phyloP scores from a whole-genome alignment of 2,329 filamentous ascomycete genomes.

The Periglandula ipomoeae region DNA sequence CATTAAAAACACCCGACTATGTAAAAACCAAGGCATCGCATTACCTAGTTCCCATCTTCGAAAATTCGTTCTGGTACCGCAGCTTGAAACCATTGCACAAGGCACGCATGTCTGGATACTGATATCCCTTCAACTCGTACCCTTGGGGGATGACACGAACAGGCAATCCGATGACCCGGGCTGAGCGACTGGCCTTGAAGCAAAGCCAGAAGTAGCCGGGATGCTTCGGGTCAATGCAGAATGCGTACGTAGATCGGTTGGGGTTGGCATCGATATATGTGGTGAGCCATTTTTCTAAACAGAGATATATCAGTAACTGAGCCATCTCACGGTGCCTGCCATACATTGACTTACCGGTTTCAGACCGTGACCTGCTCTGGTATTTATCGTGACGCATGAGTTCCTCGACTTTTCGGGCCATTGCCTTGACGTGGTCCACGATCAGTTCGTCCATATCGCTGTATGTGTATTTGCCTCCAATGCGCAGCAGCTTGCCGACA shows the following conservation, averaged over 20 bases:
- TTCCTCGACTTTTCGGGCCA: conserved; percentile 96
- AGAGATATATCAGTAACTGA: conserved; percentile 14
- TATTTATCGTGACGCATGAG: conserved; percentile 93
- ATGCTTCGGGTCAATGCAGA: conserved; percentile 87
- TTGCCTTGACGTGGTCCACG: conserved; percentile 92
- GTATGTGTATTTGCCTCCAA: conserved; percentile 84
- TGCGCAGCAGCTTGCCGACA: conserved; percentile 74
- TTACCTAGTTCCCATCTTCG: conserved; percentile 43
- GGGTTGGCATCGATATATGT: conserved; percentile 97
- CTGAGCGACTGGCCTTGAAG: conserved; percentile 81
- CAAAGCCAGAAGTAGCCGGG: conserved; percentile 93
- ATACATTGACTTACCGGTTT: conserved; percentile 65
- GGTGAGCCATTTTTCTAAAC: conserved; percentile 81
- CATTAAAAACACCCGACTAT: no score
- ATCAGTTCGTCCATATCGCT: conserved; percentile 96
- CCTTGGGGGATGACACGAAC: conserved; percentile 90
- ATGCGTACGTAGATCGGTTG: conserved; percentile 84
- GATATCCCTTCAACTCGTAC: conserved; percentile 79
- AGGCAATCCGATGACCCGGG: conserved; percentile 66
- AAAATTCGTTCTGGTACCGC: conserved; percentile 57
- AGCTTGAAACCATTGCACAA: conserved; percentile 97
- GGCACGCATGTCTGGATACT: conserved; percentile 90
- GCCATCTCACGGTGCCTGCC: no score
- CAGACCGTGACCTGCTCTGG: conserved; percentile 67
- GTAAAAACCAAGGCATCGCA: no score